phyloP scores from a whole-genome alignment of 2,329 filamentous ascomycete species.

The Diaporthe velutina region DNA sequence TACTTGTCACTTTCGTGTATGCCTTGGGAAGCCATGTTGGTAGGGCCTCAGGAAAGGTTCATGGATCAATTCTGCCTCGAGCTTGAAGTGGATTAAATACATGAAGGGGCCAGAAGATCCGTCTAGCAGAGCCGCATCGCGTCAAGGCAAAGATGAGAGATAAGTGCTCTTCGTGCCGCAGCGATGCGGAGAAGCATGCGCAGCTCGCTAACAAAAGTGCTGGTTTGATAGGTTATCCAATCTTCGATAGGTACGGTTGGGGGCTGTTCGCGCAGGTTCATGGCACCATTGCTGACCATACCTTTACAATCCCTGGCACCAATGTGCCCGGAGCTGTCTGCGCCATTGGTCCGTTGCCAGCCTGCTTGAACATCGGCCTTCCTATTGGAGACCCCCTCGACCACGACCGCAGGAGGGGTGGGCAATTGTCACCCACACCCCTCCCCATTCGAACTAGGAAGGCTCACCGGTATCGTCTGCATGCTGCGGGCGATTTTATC shows the following conservation, averaged over 20 bases:
- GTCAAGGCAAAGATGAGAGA: neutral
- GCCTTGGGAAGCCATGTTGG: neutral
- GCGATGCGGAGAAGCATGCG: neutral
- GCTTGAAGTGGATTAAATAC: neutral
- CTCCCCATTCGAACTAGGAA: neutral
- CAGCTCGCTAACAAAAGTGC: neutral
- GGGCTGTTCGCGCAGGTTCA: neutral
- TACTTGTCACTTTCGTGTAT: neutral
- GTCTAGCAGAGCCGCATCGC: slow-evolving; percentile 1
- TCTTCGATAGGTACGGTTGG: neutral
- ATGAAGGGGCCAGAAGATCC: neutral
- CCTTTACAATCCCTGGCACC: neutral
- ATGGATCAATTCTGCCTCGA: neutral
- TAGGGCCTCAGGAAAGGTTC: neutral
- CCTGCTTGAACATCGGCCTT: neutral
- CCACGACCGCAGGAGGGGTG: neutral
- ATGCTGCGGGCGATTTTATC: neutral
- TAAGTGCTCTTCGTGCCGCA: neutral
- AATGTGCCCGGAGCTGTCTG: neutral
- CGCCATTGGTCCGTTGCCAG: neutral
- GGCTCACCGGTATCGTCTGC: neutral
- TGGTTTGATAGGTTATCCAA: neutral
- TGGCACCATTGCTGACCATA: neutral
- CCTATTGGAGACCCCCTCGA: neutral
- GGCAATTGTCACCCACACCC: neutral